Percentiles rank a stretch among this genome's conserved stretches.
These are phyloP conservation scores for Juncus effusus DNA, from an alignment of 176 grass and related monocot species.

Conservation along the genomic window DNA sequence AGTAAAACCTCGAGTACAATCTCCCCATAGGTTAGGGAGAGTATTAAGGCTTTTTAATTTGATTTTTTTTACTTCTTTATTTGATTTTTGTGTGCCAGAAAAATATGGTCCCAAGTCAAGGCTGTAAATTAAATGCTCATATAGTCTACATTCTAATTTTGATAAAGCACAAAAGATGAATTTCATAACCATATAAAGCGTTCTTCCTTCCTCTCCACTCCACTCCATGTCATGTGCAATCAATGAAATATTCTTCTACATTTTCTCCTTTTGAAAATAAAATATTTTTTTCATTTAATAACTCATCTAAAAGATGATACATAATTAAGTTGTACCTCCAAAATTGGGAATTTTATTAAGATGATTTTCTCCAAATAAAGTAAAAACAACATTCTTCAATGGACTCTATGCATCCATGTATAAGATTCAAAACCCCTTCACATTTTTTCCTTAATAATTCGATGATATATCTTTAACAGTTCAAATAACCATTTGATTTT, in stretches of 20 bases:
- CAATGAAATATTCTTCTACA: constrained; percentile 16
- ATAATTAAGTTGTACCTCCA: not conserved
- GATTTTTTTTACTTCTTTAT: no score
- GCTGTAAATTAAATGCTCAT: constrained; percentile 1
- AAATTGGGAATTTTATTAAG: not conserved
- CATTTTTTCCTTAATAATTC: no score
- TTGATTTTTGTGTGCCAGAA: not conserved
- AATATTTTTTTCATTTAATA: not conserved
- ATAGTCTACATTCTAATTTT: not conserved
- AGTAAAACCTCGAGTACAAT: no score
- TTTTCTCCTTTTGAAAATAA: no score
- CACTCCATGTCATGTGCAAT: constrained; percentile 9
- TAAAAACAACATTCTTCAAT: no score
- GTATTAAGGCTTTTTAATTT: no score
- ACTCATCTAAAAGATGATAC: constrained; percentile 5
- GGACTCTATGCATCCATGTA: no score
- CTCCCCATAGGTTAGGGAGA: no score
- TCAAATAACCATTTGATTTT: no score
- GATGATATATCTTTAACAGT: no score
- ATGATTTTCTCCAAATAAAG: no score
- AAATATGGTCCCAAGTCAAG: constrained; percentile 20
- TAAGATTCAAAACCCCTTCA: no score
- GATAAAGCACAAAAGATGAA: not conserved
- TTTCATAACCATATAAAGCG: constrained; percentile 6
- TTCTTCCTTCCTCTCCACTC: constrained; percentile 19